These are phyloP conservation scores for Rhizoctonia solani DNA, from an alignment of 1,284 basidiomycete species.

Conservation along the genomic window DNA sequence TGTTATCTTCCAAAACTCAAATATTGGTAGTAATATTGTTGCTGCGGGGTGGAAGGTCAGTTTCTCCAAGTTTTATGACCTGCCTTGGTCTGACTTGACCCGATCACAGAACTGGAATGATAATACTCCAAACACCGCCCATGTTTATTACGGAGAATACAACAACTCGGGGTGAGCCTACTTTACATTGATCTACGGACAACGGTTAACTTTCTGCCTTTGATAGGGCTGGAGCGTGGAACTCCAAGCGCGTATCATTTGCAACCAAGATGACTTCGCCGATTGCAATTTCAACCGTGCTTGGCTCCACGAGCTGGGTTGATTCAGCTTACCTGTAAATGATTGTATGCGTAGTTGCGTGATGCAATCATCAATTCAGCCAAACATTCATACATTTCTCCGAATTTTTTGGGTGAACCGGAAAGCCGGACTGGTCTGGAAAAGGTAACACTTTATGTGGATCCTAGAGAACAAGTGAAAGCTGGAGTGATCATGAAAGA, in stretches of 20 bases:
- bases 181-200: background rate
- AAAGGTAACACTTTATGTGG: no score
- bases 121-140: slow-evolving; percentile 35
- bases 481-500: no score
- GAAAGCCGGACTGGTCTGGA: no score
- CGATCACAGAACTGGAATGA: slow-evolving; percentile 26
- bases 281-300: slow-evolving; percentile 20
- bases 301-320: slow-evolving; percentile 7
- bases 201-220: background rate
- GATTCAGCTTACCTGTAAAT: slow-evolving; percentile 1
- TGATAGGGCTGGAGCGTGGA: slow-evolving; percentile 33
- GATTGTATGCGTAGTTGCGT: background rate
- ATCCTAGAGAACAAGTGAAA: no score
- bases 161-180: slow-evolving; percentile 36
- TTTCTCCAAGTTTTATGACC: background rate
- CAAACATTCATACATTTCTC: no score
- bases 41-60: slow-evolving; percentile 37
- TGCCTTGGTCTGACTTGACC: background rate
- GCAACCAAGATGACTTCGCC: slow-evolving; percentile 32
- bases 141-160: slow-evolving; percentile 39
- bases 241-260: slow-evolving; percentile 27
- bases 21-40: slow-evolving; percentile 34
- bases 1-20: slow-evolving; percentile 39
- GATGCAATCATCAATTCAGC: no score
- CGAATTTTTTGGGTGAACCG: no score